Evolutionary conservation across 345 rosid genomes (phyloP), one percentile per base, ranked within the genome.

Genomic region (Pugionium cornutum): DNA sequence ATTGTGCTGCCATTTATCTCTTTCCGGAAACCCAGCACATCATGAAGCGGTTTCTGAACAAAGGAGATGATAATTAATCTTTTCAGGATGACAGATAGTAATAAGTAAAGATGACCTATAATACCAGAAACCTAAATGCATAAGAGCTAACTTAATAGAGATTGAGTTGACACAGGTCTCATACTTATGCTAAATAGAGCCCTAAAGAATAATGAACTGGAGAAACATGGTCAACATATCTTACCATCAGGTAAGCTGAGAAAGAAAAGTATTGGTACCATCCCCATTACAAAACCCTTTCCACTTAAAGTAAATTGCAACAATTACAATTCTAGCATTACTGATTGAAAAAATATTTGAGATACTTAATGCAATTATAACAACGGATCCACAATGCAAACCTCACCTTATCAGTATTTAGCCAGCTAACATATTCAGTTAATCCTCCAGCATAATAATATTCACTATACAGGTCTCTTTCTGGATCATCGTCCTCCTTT

Each of bases 341-440:
- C 6, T 39, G 53, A 10, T 52, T 7, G 7, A 18, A 18, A 32
- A 54, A 2, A 42, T 54, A 64, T 11, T 6, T 40, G 50, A 53
- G 58, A 50, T 3, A 50, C 34, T 72, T 72, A 5, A 34, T 57
- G 18, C 31, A 65, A 11, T 43, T 63, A 64, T 32, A 64, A 41
- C 27, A 54, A 63, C 25, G 45, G 51, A 46, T 55, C 37, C 51
- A 55, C 27, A 27, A 26, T 56, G 50, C 41, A 73, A 18, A 18
- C 18, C 75, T 54, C 77, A 89, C 97, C 95, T 95, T 95, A 60
- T 91, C 97, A 53, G 73, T 64, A 66, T 95, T 95, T 40, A 91
- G 83, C 97, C 97, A 95, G 11, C 85, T 80, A 64, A 91, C 99
- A 66, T 91, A 95, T 78, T 95, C 99, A 55, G 78, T 75, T 79